phyloP scores from a whole-genome alignment of 495 filamentous ascomycete genomes.

The Venustampulla echinocandica region DNA sequence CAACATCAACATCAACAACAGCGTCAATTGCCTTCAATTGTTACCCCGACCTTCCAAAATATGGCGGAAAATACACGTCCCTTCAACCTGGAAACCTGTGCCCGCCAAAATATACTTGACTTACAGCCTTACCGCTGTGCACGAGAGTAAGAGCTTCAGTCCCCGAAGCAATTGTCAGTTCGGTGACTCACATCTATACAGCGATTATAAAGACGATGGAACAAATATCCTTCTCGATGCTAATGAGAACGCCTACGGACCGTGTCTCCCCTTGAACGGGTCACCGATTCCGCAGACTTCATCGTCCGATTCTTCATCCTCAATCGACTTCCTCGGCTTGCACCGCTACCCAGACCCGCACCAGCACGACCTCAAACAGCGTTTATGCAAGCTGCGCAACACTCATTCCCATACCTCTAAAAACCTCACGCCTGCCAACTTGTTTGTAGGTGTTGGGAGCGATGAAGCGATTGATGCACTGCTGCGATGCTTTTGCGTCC shows the following conservation, averaged over 20 bases:
- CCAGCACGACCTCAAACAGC: slow-evolving; percentile 75
- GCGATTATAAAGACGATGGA: slow-evolving; percentile 98
- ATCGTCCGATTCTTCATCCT: slow-evolving; percentile 17
- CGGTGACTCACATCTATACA: slow-evolving; percentile 30
- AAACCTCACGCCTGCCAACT: slow-evolving; percentile 66
- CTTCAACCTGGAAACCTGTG: slow-evolving; percentile 74
- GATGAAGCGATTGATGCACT: slow-evolving; percentile 96
- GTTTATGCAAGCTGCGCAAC: slow-evolving; percentile 81
- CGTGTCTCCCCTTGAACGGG: slow-evolving; percentile 40
- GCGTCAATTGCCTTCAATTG: no score
- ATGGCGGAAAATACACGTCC: slow-evolving; percentile 28
- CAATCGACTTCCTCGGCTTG: slow-evolving; percentile 59
- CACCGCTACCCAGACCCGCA: slow-evolving; percentile 97
- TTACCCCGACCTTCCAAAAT: no score
- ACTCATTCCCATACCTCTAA: slow-evolving; percentile 70
- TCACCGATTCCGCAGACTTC: neutral
- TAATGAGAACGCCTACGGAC: slow-evolving; percentile 95
- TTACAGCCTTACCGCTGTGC: slow-evolving; percentile 80
- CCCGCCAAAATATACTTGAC: slow-evolving; percentile 72
- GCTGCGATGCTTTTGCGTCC: slow-evolving; percentile 82
- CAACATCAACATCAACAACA: no score
- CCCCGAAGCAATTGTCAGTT: slow-evolving; percentile 5
- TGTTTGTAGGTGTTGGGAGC: slow-evolving; percentile 91
- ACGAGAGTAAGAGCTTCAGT: slow-evolving; percentile 54
- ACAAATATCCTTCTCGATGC: slow-evolving; percentile 95